Base-by-base conservation (phyloP, 352 stramenopile genomes). In the Blastocystis sp. region DNA sequence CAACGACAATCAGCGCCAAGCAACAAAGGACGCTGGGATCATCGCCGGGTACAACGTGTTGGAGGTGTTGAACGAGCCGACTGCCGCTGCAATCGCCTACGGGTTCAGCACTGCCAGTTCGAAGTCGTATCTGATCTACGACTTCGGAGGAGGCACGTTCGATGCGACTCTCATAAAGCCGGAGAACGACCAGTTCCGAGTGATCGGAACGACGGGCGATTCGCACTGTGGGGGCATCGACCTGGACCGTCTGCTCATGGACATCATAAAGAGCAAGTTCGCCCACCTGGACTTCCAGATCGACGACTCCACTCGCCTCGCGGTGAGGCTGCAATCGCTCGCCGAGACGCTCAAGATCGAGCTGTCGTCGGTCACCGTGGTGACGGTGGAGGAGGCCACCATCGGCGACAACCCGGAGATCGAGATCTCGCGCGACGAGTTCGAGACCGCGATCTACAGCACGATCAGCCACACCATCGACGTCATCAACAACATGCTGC, bases 391-490 rank as follows among this genome's bases (percentile, higher is more conserved):
- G 98, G 97, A 99, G 90, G 95, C 95, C 65, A 93, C 99, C 16
- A 91, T 96, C 24, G 95, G 98, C 26, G 96, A 96, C 81, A 95
- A 97, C 91, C 96, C 99, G 93, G 97, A 99, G 89, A 96, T 93
- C 2, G 95, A 98, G 91, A 96, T 98, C 1, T 98, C 95, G 76
- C 95, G 97, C 91, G 96, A 96, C 39, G 94, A 95, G 93, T 99
- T 99, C 91, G 97, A 99, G 93, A 96, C 98, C 92, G 93, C 99
- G 20, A 98, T 98, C 93, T 94, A 97, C 64, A 95, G 98, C 90
- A 91, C 98, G 79, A 99, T 99, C 94, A 98, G 98, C 93, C 99
- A 99, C 95, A 99, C 96, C 11, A 94, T 99, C 9, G 93, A 90
- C 65, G 96, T 96, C 9, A 96, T 98, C 11, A 92, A 95, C 89